Evolutionary conservation across 225 moss, liverwort and hornwort genomes (phyloP).

Genomic region (Straminergon stramineum): DNA sequence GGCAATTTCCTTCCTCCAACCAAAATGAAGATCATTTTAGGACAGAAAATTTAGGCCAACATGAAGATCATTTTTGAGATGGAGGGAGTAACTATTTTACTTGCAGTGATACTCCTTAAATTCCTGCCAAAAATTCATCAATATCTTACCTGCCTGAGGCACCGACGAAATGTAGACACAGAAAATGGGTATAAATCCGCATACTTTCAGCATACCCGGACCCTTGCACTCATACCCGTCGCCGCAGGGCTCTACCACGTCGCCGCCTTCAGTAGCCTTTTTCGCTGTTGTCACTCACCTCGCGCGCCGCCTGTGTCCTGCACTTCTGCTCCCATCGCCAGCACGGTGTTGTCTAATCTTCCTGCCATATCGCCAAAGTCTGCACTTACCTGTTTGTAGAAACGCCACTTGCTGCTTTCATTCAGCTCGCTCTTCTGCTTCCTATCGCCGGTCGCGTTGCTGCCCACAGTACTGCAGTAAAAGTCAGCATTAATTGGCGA

Average conservation of each 20-base stretch:
- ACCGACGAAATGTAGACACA: not conserved
- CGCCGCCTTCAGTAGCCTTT: not conserved
- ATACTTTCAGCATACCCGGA: not conserved
- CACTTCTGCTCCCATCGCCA: not conserved
- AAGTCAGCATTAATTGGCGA: not conserved
- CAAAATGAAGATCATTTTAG: no score
- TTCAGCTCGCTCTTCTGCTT: not conserved
- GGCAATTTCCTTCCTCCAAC: no score
- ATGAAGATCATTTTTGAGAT: no score
- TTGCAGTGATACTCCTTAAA: no score
- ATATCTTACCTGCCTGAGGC: not conserved
- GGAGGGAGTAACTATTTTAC: no score
- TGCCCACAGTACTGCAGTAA: not conserved
- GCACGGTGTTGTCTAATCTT: not conserved
- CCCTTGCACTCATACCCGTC: not conserved
- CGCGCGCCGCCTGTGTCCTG: not conserved
- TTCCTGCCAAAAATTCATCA: not conserved
- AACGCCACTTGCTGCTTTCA: not conserved
- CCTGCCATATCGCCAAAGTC: not conserved
- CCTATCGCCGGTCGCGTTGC: not conserved
- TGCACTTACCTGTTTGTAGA: not conserved
- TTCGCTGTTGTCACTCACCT: not conserved
- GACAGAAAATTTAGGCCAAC: no score
- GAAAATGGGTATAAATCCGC: not conserved
- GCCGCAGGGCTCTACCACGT: not conserved